Percentiles rank a stretch among this genome's conserved stretches.
phyloP scores from a whole-genome alignment of 441 rosid species.

The Erodium chrysanthum region DNA sequence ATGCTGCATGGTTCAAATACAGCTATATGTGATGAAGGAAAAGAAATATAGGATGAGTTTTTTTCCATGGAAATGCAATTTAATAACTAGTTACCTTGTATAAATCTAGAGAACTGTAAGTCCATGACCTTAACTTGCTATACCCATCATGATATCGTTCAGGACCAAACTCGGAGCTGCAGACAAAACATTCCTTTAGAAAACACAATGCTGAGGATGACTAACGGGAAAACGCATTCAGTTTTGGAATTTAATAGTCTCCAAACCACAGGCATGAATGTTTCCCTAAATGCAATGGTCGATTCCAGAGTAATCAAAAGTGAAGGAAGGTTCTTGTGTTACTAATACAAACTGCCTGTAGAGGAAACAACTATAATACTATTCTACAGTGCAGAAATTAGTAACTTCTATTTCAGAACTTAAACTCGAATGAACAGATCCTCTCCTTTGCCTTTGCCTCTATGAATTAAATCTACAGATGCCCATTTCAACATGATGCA shows the following conservation, averaged over 20 bases:
- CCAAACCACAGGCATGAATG: background rate
- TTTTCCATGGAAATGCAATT: background rate
- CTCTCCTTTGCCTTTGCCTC: background rate
- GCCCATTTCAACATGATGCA: background rate
- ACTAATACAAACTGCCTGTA: no score
- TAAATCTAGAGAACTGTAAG: slow-evolving; percentile 68
- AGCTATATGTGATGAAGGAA: slow-evolving; percentile 4
- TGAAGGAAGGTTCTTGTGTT: no score
- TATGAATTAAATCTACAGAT: background rate
- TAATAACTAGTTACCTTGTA: slow-evolving; percentile 50
- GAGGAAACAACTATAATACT: background rate
- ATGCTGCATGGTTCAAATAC: slow-evolving; percentile 46
- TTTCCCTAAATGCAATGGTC: background rate
- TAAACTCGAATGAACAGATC: background rate
- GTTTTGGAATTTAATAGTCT: no score
- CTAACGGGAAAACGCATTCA: no score
- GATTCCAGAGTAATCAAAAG: background rate
- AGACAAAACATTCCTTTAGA: slow-evolving; percentile 13
- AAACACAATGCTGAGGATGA: background rate
- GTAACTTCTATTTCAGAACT: background rate
- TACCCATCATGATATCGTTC: slow-evolving; percentile 61
- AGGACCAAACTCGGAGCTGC: slow-evolving; percentile 60
- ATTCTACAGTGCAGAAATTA: background rate
- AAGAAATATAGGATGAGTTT: background rate
- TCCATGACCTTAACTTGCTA: slow-evolving; percentile 79